Base-by-base conservation (phyloP, 2,329 filamentous ascomycete genomes). In the Monosporascus cannonballus region DNA sequence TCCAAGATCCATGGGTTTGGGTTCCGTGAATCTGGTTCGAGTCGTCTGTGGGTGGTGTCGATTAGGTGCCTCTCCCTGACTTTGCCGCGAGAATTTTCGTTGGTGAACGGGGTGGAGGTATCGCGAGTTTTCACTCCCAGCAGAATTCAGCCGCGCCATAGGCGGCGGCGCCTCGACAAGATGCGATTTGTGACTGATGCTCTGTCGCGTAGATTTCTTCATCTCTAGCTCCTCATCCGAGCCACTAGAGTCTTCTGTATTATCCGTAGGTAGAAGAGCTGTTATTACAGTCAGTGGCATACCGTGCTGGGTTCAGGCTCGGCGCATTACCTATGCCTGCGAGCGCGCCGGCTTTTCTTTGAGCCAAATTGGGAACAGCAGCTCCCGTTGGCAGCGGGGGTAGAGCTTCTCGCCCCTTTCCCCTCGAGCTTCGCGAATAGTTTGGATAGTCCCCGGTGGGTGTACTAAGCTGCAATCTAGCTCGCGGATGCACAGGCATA, bases 401-500 rank as follows among this genome's bases (percentile, higher is more conserved):
- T 51, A 56, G 34, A 20, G 46, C 53, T 36, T 64, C 60, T 39
- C 51, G 62, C 44, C 59, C 64, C 51, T 65, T 66, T 5, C 62
- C 65, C 48, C 66, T 67, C 36, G 42, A 20, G 51, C 52, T 57
- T 51, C 49, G 52, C 22, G 51, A 47, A 4, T 56, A 50, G 30
- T 48, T 53, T 46, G 54, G 59, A 47, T 61, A 63, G 30, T 61
- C 56, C 39, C 44, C 45, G 34, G 38, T 51, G 39, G 59, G 58
- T 25, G 57, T 56, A 27, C 51, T 57, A 51, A 50, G 59, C 22
- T 38, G 49, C 49, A 55, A 47, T 48, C 54, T 59, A 17, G 61
- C 57, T 45, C 57, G 61, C 58, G 59, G 61, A 25, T 59, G 52
- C 27, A 56, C 52, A 38, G 72, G 68, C 27, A 72, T 64, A 56